phyloP scores from a whole-genome alignment of 345 rosid genomes.

The Citrus cavaleriei region DNA sequence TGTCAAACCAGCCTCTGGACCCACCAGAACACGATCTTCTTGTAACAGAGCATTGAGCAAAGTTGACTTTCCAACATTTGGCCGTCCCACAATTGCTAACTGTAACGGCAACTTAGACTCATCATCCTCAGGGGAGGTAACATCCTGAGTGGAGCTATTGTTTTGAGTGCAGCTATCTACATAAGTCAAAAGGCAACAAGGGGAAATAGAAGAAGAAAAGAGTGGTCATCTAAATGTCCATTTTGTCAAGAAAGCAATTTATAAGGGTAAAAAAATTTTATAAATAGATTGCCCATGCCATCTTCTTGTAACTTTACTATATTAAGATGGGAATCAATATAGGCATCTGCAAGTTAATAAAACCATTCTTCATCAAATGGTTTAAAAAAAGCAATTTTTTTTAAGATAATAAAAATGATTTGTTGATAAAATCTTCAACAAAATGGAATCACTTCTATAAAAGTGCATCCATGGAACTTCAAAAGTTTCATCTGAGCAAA shows the following conservation, averaged over 20 bases:
- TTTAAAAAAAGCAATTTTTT: neutral
- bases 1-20: constrained; percentile 96
- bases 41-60: constrained; percentile 77
- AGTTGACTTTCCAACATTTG: constrained; percentile 97
- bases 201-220: neutral
- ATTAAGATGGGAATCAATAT: neutral
- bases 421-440: neutral
- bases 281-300: neutral
- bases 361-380: neutral
- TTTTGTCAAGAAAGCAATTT: neutral
- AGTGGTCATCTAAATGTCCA: neutral
- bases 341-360: neutral
- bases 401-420: neutral
- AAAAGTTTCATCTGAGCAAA: neutral
- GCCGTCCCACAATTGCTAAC: constrained; percentile 90
- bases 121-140: constrained; percentile 44
- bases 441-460: neutral
- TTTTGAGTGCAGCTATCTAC: constrained; percentile 32
- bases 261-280: neutral
- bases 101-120: constrained; percentile 80
- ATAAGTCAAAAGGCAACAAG: constrained; percentile 15
- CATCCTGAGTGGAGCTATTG: constrained; percentile 24
- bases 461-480: neutral
- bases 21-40: constrained; percentile 95
- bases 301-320: neutral